Evolutionary conservation across 805 yeast species (phyloP).

Genomic region (Cyberlindnera euphorbiae): DNA sequence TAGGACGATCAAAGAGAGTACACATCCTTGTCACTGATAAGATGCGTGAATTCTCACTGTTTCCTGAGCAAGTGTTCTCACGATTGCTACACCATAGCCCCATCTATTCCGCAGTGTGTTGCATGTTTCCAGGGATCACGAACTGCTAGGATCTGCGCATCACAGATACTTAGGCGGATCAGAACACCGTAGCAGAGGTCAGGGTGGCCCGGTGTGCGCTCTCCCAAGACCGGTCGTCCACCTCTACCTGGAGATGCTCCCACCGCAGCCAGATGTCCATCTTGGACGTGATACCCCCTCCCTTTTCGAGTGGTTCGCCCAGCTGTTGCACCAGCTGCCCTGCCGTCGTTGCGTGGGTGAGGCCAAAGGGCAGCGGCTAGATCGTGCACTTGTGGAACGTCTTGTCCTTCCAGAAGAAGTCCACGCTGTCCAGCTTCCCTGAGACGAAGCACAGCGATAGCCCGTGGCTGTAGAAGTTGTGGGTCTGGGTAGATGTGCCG

Average conservation of each 20-base stretch:
- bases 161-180: no score
- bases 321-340: slow-evolving; percentile 27
- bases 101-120: no score
- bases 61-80: no score
- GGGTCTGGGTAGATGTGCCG: slow-evolving; percentile 4
- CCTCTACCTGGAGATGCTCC: slow-evolving; percentile 31
- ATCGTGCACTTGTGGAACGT: slow-evolving; percentile 15
- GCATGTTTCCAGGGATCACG: no score
- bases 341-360: slow-evolving; percentile 24
- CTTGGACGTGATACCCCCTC: slow-evolving; percentile 32
- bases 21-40: no score
- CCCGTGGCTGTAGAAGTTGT: slow-evolving; percentile 24
- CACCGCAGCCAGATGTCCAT: slow-evolving; percentile 39
- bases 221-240: slow-evolving; percentile 34
- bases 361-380: slow-evolving; percentile 17
- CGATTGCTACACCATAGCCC: no score
- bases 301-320: slow-evolving; percentile 39
- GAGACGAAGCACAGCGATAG: slow-evolving; percentile 17
- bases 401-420: slow-evolving; percentile 27
- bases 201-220: slow-evolving; percentile 27
- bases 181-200: slow-evolving; percentile 11
- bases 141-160: no score
- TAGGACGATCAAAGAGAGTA: no score
- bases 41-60: no score
- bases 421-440: slow-evolving; percentile 30